Evolutionary conservation across 129 eudicot species (phyloP), one percentile per base, ranked within the genome.

Genomic region (Lactuca saligna): DNA sequence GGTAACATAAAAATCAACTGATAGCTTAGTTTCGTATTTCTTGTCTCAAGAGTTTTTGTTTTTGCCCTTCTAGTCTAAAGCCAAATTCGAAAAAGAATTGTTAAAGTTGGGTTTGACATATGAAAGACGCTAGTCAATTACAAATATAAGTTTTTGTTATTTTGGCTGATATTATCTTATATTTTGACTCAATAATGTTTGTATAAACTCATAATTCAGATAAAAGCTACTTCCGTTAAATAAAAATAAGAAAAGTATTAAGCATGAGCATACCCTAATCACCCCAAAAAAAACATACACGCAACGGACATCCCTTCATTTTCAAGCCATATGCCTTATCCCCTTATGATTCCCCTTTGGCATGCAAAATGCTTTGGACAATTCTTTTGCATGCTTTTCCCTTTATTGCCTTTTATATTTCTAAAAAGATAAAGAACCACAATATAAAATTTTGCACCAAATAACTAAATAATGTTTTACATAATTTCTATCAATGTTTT

Each of bases 351-450:
- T 76, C 80, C 14, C 63, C 17, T 54, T 54, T 54, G 16, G 80
- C 80, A 76, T 76, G 80, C 75, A 69, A 62, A 59, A 68, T 61
- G 62, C 65, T 61, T 61, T 69, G 80, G 59, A 61, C 65, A 44
- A 57, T 57, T 39, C 64, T 53, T 65, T 76, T 63, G 63, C 80
- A 76, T 76, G 80, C 65, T 53, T 75, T 57, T 38, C 37, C 49
- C 75, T 68, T 76, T 76, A 68, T 68, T 15, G 34, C 49, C 51
- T 68, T 75, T 59, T 50, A 25, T 51, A 48, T 50, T 25, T 31
- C 29, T 25, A 46, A 32, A 32, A 58, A 67, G 32, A 59, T 15
- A 58, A 59, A 29, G 7, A 29, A 44, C 32, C 17, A 15, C 59
- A 50, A 16, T 17, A 37, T 4, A 54, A 9, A 68, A 6, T 17